Percentiles rank a stretch among this genome's conserved stretches.
phyloP scores from a whole-genome alignment of 1,284 basidiomycete genomes.

The Sanghuangporus weigelae region DNA sequence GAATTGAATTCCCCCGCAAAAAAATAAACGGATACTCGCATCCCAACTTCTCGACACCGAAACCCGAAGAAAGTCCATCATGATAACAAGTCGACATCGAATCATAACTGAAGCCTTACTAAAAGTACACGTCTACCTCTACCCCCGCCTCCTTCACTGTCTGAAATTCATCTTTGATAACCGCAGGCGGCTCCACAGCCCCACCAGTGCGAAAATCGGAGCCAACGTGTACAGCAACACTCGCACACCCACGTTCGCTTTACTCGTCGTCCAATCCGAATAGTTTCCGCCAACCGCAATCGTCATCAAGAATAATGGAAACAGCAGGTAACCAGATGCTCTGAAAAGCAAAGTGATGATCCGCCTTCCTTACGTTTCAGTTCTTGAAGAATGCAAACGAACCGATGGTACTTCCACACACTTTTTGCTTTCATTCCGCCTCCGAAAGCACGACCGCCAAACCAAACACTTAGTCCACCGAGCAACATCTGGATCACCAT shows the following conservation, averaged over 20 bases:
- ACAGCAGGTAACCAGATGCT: slow-evolving; percentile 18
- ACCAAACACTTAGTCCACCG: slow-evolving; percentile 19
- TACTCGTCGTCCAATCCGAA: slow-evolving; percentile 9
- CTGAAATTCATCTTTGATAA: slow-evolving; percentile 20
- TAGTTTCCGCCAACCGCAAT: slow-evolving; percentile 18
- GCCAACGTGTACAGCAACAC: slow-evolving; percentile 18
- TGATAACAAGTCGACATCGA: neutral
- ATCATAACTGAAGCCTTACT: neutral
- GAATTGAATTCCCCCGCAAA: neutral
- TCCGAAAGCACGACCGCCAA: slow-evolving; percentile 16
- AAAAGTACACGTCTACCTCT: neutral
- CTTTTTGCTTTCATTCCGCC: slow-evolving; percentile 18
- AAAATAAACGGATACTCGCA: neutral
- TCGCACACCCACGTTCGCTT: slow-evolving; percentile 14
- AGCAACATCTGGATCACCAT: slow-evolving; percentile 16
- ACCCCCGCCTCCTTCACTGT: neutral
- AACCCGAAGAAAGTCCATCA: neutral
- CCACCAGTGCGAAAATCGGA: slow-evolving; percentile 16
- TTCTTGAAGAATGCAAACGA: neutral
- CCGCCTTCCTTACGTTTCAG: neutral
- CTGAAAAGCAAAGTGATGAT: neutral
- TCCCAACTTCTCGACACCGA: neutral
- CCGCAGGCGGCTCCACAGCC: slow-evolving; percentile 15
- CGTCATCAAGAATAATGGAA: slow-evolving; percentile 17
- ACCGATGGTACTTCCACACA: slow-evolving; percentile 20